A percentile compares a stretch with the other conserved stretches of the same genome.
phyloP scores from a whole-genome alignment of 169 alveolate species.

The Plasmodium cynomolgi region DNA sequence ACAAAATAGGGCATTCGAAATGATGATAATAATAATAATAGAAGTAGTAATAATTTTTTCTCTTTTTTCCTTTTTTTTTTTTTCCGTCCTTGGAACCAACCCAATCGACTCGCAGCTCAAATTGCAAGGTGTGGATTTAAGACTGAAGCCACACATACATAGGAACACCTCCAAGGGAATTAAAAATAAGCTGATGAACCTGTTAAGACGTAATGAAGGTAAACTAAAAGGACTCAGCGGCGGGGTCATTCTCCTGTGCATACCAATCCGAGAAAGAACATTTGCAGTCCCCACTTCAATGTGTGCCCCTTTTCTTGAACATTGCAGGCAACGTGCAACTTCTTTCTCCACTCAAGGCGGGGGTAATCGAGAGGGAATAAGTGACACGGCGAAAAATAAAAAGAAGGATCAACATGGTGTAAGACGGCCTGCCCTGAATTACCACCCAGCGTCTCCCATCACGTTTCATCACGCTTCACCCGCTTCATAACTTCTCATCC shows the following conservation, averaged over 20 bases:
- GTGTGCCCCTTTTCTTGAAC: background rate
- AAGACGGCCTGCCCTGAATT: background rate
- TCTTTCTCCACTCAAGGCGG: constrained; percentile 1
- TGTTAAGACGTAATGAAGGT: constrained; percentile 33
- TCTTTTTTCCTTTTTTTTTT: no score
- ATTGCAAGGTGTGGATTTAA: constrained; percentile 58
- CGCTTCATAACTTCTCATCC: no score
- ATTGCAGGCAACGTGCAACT: background rate
- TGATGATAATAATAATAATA: background rate
- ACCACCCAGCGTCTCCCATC: background rate
- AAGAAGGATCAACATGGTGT: background rate
- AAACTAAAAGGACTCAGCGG: background rate
- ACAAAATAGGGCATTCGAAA: background rate
- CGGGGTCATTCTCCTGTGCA: background rate
- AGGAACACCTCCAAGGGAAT: constrained; percentile 60
- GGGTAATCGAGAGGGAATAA: constrained; percentile 13
- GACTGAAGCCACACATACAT: constrained; percentile 57
- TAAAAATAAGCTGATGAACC: constrained; percentile 27
- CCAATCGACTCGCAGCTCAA: constrained; percentile 25
- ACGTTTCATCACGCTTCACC: background rate
- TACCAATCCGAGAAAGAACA: background rate
- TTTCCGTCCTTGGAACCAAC: background rate
- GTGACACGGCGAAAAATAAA: background rate
- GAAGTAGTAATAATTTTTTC: no score
- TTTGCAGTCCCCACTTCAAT: background rate